A percentile compares a stretch with the other conserved stretches of the same genome.
These are phyloP conservation scores for Phytopythium helicoides DNA, from an alignment of 352 stramenopile genomes.

Conservation along the genomic window DNA sequence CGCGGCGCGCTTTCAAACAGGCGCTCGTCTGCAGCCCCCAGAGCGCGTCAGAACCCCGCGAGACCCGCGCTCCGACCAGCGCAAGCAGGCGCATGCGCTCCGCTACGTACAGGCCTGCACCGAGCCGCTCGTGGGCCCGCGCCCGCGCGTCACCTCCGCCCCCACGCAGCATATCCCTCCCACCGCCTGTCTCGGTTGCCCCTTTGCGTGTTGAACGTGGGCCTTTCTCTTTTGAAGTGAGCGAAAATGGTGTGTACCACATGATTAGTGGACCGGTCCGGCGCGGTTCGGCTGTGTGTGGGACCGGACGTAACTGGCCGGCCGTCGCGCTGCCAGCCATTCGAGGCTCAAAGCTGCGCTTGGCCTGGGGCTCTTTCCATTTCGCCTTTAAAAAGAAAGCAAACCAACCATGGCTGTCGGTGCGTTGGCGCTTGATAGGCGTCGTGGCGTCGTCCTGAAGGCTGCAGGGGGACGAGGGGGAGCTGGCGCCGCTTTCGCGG, in stretches of 20 bases:
- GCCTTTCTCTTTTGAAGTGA: too few relatives aligned
- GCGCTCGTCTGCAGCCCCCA: background rate
- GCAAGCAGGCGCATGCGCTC: too few relatives aligned
- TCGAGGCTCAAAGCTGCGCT: constrained; percentile 19
- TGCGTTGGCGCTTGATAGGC: constrained; percentile 28
- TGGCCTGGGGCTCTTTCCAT: constrained; percentile 40
- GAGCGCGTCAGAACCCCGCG: background rate
- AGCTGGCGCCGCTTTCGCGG: background rate
- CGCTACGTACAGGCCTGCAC: constrained; percentile 7
- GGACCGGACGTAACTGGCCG: constrained; percentile 19
- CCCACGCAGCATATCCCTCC: too few relatives aligned
- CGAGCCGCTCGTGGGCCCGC: too few relatives aligned
- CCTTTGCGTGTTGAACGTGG: too few relatives aligned
- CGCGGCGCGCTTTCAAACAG: constrained; percentile 5
- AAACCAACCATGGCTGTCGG: constrained; percentile 87
- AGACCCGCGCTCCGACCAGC: background rate
- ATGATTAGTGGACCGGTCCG: constrained; percentile 25
- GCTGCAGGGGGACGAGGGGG: background rate
- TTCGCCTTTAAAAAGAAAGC: constrained; percentile 84
- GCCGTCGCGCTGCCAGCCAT: constrained; percentile 59
- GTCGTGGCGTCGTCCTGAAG: background rate
- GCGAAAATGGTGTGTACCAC: too few relatives aligned
- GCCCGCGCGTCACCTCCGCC: too few relatives aligned
- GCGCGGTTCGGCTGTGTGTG: constrained; percentile 6
- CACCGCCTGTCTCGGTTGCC: too few relatives aligned